A percentile compares a stretch with the other conserved stretches of the same genome.
phyloP scores from a whole-genome alignment of 208 protist species.

The Acanthamoeba healyi region DNA sequence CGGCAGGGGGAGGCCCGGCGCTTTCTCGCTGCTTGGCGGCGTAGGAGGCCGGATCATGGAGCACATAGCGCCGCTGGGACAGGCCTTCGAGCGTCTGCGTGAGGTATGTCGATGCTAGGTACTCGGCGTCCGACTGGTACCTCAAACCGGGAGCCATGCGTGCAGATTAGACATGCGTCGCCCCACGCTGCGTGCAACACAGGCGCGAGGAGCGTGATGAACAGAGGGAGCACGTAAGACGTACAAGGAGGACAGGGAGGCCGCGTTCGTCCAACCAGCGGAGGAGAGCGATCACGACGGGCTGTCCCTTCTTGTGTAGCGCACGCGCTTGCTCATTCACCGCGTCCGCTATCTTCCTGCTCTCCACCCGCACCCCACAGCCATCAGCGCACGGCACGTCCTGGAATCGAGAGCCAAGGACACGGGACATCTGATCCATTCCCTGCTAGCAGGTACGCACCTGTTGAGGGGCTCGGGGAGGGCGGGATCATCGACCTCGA shows the following conservation, averaged over 20 bases:
- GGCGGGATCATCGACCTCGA: not conserved
- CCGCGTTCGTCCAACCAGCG: conserved; percentile 2
- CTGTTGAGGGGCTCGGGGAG: conserved; percentile 17
- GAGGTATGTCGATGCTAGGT: conserved; percentile 6
- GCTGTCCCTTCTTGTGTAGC: not conserved
- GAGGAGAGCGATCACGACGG: not conserved
- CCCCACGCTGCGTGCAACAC: too few relatives aligned
- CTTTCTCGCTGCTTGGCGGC: not conserved
- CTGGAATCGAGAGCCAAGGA: too few relatives aligned
- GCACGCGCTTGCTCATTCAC: not conserved
- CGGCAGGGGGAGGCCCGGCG: not conserved
- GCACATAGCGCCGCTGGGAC: conserved; percentile 18
- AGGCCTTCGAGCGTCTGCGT: conserved; percentile 13
- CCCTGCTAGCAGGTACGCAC: too few relatives aligned
- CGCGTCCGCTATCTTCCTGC: conserved; percentile 37
- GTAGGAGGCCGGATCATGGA: conserved; percentile 18
- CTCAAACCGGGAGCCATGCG: too few relatives aligned
- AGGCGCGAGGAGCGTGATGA: not conserved
- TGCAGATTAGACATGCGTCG: too few relatives aligned
- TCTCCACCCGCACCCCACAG: not conserved
- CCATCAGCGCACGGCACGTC: too few relatives aligned
- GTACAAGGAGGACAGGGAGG: conserved; percentile 15
- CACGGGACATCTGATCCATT: too few relatives aligned
- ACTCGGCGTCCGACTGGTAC: conserved; percentile 18
- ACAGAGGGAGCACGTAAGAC: not conserved